Percentiles rank a stretch among this genome's conserved stretches.
These are phyloP conservation scores for Russula sp. DNA, from an alignment of 768 basidiomycete genomes.

Conservation along the genomic window DNA sequence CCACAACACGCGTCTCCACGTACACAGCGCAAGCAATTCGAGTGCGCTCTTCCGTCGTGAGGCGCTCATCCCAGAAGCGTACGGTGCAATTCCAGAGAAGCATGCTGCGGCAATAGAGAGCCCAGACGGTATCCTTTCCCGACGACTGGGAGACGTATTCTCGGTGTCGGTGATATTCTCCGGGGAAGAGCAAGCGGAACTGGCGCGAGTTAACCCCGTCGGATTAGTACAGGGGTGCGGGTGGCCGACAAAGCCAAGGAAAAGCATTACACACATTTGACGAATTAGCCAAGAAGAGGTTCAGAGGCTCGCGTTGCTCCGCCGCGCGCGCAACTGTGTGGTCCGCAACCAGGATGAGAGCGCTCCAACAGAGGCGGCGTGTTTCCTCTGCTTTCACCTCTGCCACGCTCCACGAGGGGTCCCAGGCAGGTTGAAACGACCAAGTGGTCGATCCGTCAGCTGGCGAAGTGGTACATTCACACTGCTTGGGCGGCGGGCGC, in stretches of 20 bases:
- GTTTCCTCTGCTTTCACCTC: conserved; percentile 64
- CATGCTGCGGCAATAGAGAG: conserved; percentile 76
- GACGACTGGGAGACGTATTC: conserved; percentile 41
- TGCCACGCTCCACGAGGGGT: conserved; percentile 45
- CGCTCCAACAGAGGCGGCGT: conserved; percentile 71
- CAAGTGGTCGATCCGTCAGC: conserved; percentile 40
- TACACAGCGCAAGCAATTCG: conserved; percentile 57
- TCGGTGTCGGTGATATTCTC: conserved; percentile 53
- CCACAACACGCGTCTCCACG: conserved; percentile 60
- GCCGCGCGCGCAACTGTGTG: conserved; percentile 66
- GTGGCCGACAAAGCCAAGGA: background rate
- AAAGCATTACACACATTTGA: conserved; percentile 47
- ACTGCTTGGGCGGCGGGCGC: conserved; percentile 31
- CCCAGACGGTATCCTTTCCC: conserved; percentile 77
- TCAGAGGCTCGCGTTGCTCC: conserved; percentile 51
- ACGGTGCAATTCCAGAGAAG: conserved; percentile 71
- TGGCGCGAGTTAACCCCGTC: conserved; percentile 26
- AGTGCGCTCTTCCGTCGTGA: conserved; percentile 47
- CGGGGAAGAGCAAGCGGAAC: conserved; percentile 67
- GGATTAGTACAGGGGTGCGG: background rate
- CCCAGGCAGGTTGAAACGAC: conserved; percentile 56
- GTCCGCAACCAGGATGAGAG: conserved; percentile 60
- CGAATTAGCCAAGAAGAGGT: conserved; percentile 57
- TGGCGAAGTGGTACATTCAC: conserved; percentile 38
- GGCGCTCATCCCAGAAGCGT: conserved; percentile 41